Base-by-base conservation (phyloP, 805 yeast species). In the Nakazawaea wyomingensis region DNA sequence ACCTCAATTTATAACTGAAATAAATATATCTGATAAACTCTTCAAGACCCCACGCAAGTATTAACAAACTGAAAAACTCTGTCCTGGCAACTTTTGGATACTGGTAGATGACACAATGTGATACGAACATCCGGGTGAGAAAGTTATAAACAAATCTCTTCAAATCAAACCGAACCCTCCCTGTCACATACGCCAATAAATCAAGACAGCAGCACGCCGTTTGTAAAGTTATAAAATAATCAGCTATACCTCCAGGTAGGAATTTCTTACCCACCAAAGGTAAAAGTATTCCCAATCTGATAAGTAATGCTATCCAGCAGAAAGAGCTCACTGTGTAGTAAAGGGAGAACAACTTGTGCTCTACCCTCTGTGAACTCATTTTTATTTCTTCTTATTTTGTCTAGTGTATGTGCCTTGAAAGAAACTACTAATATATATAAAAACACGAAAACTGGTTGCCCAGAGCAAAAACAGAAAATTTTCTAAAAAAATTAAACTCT, bases 201-300 rank as follows among this genome's bases (percentile, higher is more conserved):
- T 60, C 65, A 3, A 53, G 20, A 10, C 5, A 46, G 14, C 2
- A 49, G 34, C 14, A 52, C 33, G 36, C 29, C 3, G 43, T 26
- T 24, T 53, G 51, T 4, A 55, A 49, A 5, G 44, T 13, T 4
- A 60, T 27, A 40, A 79, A 74, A 60, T 80, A 82, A 50, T 76
- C 84, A 35, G 85, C 85, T 10, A 83, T 77, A 0, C 87, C 89
- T 5, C 82, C 87, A 1, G 88, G 84, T 17, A 82, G 57, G 50
- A 80, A 82, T 49, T 66, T 67, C 26, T 78, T 59, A 0, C 87
- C 85, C n/a, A 80, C 86, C 20, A 83, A 60, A 1, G 86, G 85
- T 35, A 77, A 61, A 24, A 83, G 60, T 1, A 80, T 60, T 11
- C 69, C 43, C 48, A 80, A 68, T 37, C 91, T 59, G 2, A 67